Percentiles rank a stretch among this genome's conserved stretches.
These are phyloP conservation scores for Hygrocybe punicea DNA, from an alignment of 768 basidiomycete species.

Conservation along the genomic window DNA sequence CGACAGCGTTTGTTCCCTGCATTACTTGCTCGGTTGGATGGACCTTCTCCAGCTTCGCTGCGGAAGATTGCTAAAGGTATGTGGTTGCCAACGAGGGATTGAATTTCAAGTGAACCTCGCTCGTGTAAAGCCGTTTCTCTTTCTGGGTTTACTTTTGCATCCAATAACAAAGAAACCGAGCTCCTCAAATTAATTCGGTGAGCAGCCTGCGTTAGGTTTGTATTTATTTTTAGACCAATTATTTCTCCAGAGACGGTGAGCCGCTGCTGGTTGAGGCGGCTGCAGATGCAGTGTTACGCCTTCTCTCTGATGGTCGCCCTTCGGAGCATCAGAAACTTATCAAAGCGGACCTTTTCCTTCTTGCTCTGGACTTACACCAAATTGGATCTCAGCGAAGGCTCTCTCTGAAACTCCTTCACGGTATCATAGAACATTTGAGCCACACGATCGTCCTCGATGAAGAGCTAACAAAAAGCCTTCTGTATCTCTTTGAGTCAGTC, in stretches of 20 bases:
- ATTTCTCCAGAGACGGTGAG: no score
- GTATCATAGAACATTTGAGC: conserved; percentile 11
- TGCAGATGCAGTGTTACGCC: conserved; percentile 11
- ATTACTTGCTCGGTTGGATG: conserved; percentile 12
- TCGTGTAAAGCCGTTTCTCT: conserved; percentile 13
- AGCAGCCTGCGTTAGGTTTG: neutral
- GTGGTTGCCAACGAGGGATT: neutral
- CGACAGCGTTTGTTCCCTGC: conserved; percentile 14
- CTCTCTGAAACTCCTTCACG: conserved; percentile 13
- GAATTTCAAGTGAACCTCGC: neutral
- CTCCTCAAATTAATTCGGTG: conserved; percentile 14
- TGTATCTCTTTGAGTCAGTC: conserved; percentile 19
- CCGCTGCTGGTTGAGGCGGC: conserved; percentile 11
- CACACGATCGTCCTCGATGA: conserved; percentile 15
- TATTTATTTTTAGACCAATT: no score
- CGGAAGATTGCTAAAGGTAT: conserved; percentile 14
- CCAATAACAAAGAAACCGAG: neutral
- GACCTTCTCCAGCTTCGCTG: conserved; percentile 9
- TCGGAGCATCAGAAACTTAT: conserved; percentile 15
- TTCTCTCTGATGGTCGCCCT: conserved; percentile 14
- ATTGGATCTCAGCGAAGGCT: conserved; percentile 8
- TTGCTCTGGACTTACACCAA: conserved; percentile 11
- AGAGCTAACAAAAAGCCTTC: conserved; percentile 5
- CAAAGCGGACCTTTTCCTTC: conserved; percentile 13
- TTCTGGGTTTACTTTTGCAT: conserved; percentile 6